Percentiles rank a stretch among this genome's conserved stretches.
Conservation (phyloP, 306 rosid genomes). For the Calophaca sinica region DNA sequence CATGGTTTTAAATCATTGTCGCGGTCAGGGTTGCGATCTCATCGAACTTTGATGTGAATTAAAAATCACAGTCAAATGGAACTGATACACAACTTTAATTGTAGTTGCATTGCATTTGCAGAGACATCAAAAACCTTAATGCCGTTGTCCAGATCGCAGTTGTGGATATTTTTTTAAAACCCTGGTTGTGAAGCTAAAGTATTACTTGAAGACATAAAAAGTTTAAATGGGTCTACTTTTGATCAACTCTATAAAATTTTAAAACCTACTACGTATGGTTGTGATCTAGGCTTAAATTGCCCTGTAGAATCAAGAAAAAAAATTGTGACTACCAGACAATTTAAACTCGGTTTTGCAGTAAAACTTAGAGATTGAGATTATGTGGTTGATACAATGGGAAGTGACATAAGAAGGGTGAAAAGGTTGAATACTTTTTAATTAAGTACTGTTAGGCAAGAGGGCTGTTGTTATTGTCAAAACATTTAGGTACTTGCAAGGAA, state of each 20-base stretch:
- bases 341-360: background rate
- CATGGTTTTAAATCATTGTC: too few relatives aligned
- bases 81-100: too few relatives aligned
- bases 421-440: slow-evolving; percentile 8
- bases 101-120: too few relatives aligned
- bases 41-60: too few relatives aligned
- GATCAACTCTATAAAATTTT: background rate
- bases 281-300: background rate
- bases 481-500: slow-evolving; percentile 46
- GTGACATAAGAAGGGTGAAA: slow-evolving; percentile 27
- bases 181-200: background rate
- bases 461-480: slow-evolving; percentile 39
- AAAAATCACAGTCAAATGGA: too few relatives aligned
- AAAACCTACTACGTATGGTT: slow-evolving; percentile 1
- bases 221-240: background rate
- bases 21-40: too few relatives aligned
- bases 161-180: too few relatives aligned
- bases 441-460: slow-evolving; percentile 43
- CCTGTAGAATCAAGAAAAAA: background rate
- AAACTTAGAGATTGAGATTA: slow-evolving; percentile 42
- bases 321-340: slow-evolving; percentile 7
- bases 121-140: too few relatives aligned
- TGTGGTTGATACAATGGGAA: slow-evolving; percentile 8
- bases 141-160: too few relatives aligned
- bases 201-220: slow-evolving; percentile 6